These are phyloP conservation scores for Hanseniaspora thailandica DNA, from an alignment of 805 yeast genomes.

Conservation along the genomic window DNA sequence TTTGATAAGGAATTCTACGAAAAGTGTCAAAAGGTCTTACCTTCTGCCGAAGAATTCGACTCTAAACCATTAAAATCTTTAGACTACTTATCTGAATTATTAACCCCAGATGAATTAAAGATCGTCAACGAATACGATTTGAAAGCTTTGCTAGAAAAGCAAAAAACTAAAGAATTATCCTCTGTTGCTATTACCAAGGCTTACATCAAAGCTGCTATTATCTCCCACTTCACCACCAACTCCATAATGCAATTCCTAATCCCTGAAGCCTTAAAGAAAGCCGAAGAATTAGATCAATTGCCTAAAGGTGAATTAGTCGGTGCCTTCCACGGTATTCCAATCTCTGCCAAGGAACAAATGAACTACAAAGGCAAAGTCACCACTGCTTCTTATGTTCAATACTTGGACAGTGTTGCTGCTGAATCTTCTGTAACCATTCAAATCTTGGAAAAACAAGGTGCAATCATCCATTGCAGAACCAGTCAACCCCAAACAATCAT, in stretches of 20 bases:
- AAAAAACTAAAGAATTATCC: constrained; percentile 37
- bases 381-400: constrained; percentile 48
- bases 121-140: constrained; percentile 36
- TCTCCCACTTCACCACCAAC: constrained; percentile 53
- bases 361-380: constrained; percentile 43
- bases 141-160: constrained; percentile 31
- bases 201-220: constrained; percentile 51
- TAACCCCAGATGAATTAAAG: constrained; percentile 29
- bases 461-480: constrained; percentile 53
- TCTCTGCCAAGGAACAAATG: constrained; percentile 58
- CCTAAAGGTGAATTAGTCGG: constrained; percentile 42
- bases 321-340: constrained; percentile 59
- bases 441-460: constrained; percentile 42
- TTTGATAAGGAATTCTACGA: constrained; percentile 21
- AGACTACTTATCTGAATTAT: constrained; percentile 18
- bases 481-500: constrained; percentile 58
- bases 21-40: constrained; percentile 18
- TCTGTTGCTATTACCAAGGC: constrained; percentile 48
- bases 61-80: constrained; percentile 21
- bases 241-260: constrained; percentile 52
- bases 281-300: constrained; percentile 45
- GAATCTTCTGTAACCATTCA: constrained; percentile 40
- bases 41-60: constrained; percentile 20
- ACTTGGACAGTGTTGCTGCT: constrained; percentile 37
- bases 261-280: constrained; percentile 48